These are phyloP conservation scores for Waltergamsia citrina DNA, from an alignment of 2,329 filamentous ascomycete species.

Conservation along the genomic window DNA sequence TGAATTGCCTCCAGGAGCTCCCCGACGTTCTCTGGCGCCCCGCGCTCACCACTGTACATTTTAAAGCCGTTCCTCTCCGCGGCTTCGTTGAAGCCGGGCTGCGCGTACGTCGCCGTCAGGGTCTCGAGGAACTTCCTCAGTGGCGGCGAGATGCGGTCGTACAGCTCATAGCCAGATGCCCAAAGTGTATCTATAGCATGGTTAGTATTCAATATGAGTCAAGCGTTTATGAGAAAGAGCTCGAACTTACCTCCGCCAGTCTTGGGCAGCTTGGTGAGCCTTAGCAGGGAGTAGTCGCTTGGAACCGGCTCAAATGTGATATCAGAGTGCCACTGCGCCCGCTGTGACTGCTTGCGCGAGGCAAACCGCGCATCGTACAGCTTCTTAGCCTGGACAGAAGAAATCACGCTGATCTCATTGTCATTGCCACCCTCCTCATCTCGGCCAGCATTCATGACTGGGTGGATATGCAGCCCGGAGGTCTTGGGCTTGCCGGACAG, in stretches of 20 bases:
- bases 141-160: constrained; percentile 49
- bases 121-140: constrained; percentile 49
- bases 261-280: constrained; percentile 41
- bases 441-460: constrained; percentile 41
- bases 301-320: constrained; percentile 58
- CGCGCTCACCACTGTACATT: constrained; percentile 33
- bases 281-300: constrained; percentile 51
- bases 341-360: constrained; percentile 31
- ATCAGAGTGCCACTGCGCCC: constrained; percentile 49
- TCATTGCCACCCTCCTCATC: constrained; percentile 46
- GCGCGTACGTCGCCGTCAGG: constrained; percentile 44
- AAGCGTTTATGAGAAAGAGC: neutral
- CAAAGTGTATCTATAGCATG: constrained; percentile 44
- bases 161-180: constrained; percentile 59
- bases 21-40: constrained; percentile 41
- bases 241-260: constrained; percentile 37
- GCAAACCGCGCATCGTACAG: constrained; percentile 25
- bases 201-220: neutral
- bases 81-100: constrained; percentile 38
- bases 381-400: constrained; percentile 43
- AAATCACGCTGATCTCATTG: constrained; percentile 55
- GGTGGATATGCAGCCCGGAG: constrained; percentile 51
- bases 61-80: constrained; percentile 33
- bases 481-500: constrained; percentile 45
- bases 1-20: constrained; percentile 37